These are phyloP conservation scores for Plasmodium knowlesi DNA, from an alignment of 169 alveolate species.

Conservation along the genomic window DNA sequence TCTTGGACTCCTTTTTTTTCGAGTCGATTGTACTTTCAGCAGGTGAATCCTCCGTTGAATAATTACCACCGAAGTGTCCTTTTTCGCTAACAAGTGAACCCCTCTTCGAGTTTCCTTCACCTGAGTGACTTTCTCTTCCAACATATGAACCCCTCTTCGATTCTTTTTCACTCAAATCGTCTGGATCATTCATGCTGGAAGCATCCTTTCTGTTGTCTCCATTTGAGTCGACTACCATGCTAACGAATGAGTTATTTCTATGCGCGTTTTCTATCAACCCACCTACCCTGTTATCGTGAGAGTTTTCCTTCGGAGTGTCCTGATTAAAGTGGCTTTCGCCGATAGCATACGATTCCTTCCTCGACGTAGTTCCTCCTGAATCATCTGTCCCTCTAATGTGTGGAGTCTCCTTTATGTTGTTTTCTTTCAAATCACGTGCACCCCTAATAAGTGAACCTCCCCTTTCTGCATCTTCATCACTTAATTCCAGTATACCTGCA, in stretches of 20 bases:
- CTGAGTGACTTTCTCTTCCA: neutral
- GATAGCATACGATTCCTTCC: neutral
- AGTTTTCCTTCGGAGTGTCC: neutral
- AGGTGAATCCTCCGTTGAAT: neutral
- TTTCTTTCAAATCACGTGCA: neutral
- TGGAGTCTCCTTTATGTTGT: neutral
- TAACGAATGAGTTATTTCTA: neutral
- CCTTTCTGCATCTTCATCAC: neutral
- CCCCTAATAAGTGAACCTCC: neutral
- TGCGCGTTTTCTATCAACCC: neutral
- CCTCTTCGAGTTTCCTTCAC: neutral
- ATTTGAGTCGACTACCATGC: neutral
- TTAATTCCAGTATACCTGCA: neutral
- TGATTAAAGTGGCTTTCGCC: neutral
- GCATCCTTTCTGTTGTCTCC: neutral
- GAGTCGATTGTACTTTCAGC: neutral
- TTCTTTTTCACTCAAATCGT: neutral
- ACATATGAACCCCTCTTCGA: neutral
- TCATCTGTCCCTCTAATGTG: neutral
- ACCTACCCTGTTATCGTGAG: neutral
- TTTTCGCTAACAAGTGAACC: neutral
- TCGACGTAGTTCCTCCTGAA: neutral
- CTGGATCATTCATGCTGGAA: neutral
- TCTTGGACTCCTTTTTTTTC: neutral
- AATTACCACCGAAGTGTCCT: neutral